Base-by-base conservation (phyloP, 2,329 filamentous ascomycete genomes). In the Penicillium nordicum region DNA sequence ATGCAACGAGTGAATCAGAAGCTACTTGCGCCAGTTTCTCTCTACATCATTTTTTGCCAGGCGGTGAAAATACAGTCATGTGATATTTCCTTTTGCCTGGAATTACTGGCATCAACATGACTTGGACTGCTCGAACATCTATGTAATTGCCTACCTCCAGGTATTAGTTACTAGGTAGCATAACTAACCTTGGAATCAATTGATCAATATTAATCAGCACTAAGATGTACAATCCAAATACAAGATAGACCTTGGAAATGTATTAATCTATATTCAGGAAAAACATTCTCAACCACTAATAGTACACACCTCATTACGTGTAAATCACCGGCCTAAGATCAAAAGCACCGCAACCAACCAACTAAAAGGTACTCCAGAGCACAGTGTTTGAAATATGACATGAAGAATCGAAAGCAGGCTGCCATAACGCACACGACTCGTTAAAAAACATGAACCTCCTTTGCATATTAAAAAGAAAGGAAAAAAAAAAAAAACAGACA, bases 201-300 rank as follows among this genome's bases (percentile, higher is more conserved):
- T 42, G 4, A 42, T 30, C 11, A 47, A n/a, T 8, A 11, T 30
- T 4, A 7, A 11, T 30, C 2, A 7, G 4, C 5, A 18, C 10
- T 37, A 18, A 10, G 10, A 30, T 41, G 5, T 37, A 53, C 3
- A 18, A 1, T 29, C 10, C 3, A 32, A 40, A 50, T 25, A 10
- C 7, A 44, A 12, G 9, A 4, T 1, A 42, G 23, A 12, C 43
- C 46, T 46, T 42, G 54, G 44, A 34, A 56, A 63, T 58, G 44
- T 55, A 64, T 66, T 64, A 65, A 36, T 65, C 58, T 65, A 64
- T 66, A 56, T 64, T 57, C 62, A 64, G 55, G 53, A 49, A 57
- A 32, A 5, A 51, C 51, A 38, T 48, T 48, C 43, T 47, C 57
- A 21, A 59, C 50, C 50, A 47, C 55, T 60, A 59, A 57, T 60